These are phyloP conservation scores for Heliamphora exappendiculata DNA, from an alignment of 148 eudicot genomes.

Conservation along the genomic window DNA sequence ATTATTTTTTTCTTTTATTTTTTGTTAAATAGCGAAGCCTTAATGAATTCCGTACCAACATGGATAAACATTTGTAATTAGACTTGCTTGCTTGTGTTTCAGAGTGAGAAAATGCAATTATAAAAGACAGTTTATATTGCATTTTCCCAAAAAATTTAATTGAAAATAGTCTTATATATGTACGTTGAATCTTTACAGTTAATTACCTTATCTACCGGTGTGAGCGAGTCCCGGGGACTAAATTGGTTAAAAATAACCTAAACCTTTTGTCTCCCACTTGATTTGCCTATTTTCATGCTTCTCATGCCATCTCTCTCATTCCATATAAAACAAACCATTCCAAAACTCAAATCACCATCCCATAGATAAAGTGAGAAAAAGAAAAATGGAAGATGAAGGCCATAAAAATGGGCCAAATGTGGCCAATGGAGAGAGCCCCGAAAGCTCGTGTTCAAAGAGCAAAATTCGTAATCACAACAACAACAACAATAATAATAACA, in stretches of 20 bases:
- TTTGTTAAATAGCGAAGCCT: too few species aligned
- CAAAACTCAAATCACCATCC: constrained; percentile 8
- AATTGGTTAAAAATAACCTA: constrained; percentile 22
- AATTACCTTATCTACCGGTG: constrained; percentile 6
- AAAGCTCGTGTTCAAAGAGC: constrained; percentile 31
- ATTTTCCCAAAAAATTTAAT: too few species aligned
- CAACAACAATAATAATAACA: constrained; percentile 14
- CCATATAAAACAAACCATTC: constrained; percentile 11
- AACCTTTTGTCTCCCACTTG: constrained; percentile 23
- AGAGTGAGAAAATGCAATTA: too few species aligned
- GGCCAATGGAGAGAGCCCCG: constrained; percentile 27
- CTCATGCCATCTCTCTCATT: constrained; percentile 25
- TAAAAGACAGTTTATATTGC: background rate
- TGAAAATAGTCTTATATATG: too few species aligned
- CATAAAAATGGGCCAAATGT: constrained; percentile 26
- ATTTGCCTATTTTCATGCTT: constrained; percentile 45
- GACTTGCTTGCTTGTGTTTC: too few species aligned
- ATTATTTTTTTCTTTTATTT: background rate
- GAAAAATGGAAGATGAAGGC: constrained; percentile 36
- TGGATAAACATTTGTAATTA: too few species aligned
- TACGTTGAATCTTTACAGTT: background rate
- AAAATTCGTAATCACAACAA: constrained; percentile 12
- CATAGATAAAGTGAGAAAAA: constrained; percentile 10
- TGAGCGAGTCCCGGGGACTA: constrained; percentile 43
- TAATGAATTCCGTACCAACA: too few species aligned